Percentiles rank a stretch among this genome's conserved stretches.
phyloP scores from a whole-genome alignment of 2,329 filamentous ascomycete genomes.

The Fusarium sp. region DNA sequence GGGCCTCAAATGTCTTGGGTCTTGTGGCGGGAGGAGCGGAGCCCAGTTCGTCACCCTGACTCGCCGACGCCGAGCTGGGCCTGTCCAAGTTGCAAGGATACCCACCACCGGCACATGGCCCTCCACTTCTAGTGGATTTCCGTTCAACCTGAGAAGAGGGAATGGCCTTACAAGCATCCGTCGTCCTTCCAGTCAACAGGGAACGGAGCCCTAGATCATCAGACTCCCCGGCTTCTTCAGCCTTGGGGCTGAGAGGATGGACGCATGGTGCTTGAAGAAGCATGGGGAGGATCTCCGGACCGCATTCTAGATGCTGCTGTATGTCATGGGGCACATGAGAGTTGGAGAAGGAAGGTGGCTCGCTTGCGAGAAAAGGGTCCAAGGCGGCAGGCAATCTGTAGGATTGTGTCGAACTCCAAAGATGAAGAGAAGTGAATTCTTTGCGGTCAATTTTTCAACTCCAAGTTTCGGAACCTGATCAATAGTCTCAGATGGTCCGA shows the following conservation, averaged over 20 bases:
- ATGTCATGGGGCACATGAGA: neutral
- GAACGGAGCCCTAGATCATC: neutral
- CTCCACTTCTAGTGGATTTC: neutral
- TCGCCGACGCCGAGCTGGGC: conserved; percentile 10
- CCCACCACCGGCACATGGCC: neutral
- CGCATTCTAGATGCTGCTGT: neutral
- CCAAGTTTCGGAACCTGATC: neutral
- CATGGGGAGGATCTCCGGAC: neutral
- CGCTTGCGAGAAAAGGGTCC: neutral
- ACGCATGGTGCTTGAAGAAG: neutral
- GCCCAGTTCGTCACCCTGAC: conserved; percentile 17
- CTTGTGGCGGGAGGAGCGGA: conserved; percentile 9
- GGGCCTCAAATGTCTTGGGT: conserved; percentile 22
- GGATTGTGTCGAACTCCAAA: neutral
- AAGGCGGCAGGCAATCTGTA: neutral
- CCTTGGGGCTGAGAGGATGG: neutral
- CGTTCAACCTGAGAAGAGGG: neutral
- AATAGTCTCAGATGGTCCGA: conserved; percentile 8
- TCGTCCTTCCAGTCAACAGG: neutral
- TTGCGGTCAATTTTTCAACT: neutral
- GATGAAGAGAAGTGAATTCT: conserved; percentile 5
- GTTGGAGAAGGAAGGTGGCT: neutral
- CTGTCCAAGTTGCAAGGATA: neutral
- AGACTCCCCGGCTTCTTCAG: neutral
- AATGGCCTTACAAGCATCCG: neutral